Base-by-base conservation (phyloP, 2,329 filamentous ascomycete genomes). In the Colletotrichum caudatum region DNA sequence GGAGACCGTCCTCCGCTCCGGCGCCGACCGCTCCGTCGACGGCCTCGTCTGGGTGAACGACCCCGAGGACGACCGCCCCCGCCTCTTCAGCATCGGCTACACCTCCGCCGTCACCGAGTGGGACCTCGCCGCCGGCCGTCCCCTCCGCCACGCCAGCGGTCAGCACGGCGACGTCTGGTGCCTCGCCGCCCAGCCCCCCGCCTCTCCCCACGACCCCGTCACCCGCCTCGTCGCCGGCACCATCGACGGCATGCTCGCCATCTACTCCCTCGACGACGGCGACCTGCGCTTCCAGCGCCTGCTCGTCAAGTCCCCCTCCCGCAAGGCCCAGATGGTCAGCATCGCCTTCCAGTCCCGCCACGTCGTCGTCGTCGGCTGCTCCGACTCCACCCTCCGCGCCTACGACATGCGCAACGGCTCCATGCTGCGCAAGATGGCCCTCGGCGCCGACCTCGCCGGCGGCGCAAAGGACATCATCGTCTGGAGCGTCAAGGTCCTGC, bases 91-190 rank as follows among this genome's bases (percentile, higher is more conserved):
- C 82, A 97, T 98, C 78, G 95, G 95, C 69, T 97, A 96, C 80
- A 97, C 95, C 26, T 94, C 93, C 64, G 93, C 92, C 33, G 91
- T 99, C 58, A 98, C 95, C 0, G 96, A 99, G 82, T 99, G 96
- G 96, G 93, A 98, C 83, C 85, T 99, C 33, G 90, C 90, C 75
- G 92, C 91, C 74, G 94, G 93, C 18, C 87, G 89, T 67, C 93
- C 94, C 14, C 89, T 92, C 82, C 90, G 92, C 71, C 93, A 97
- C 81, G 94, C 94, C 23, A 94, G 93, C 77, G 96, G 95, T 57
- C 97, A 97, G 81, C 94, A 97, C 81, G 95, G 94, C 75, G 95
- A 98, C 78, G 95, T 98, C 73, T 99, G 96, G 96, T 98, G 95
- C 82, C 89, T 99, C 77, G 94, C 93, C 70, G 93, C 92, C 18